Percentiles rank a stretch among this genome's conserved stretches.
Conservation (phyloP, 169 alveolate genomes). For the Plasmodium sp. region DNA sequence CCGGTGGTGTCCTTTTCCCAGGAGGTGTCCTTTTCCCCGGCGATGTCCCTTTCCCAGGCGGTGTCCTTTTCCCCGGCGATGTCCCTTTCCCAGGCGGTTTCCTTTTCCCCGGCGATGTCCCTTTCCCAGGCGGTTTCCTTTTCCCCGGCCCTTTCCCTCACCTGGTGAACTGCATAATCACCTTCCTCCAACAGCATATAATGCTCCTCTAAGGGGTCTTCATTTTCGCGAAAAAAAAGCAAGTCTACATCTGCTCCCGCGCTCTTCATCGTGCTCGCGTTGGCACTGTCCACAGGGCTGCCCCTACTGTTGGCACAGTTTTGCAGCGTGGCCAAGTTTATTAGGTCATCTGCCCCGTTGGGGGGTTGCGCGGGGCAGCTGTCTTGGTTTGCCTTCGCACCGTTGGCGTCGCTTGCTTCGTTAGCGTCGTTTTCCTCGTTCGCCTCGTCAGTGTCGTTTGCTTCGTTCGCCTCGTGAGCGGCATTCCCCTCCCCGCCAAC, state of each 20-base stretch:
- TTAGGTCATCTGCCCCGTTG: constrained; percentile 4
- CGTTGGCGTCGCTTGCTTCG: neutral
- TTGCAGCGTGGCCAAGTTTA: constrained; percentile 1
- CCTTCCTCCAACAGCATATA: neutral
- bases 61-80: neutral
- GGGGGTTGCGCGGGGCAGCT: neutral
- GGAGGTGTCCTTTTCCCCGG: neutral
- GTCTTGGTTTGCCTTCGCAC: neutral
- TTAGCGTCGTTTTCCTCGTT: neutral
- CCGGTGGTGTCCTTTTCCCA: neutral
- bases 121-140: neutral
- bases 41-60: neutral
- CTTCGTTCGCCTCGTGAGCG: neutral
- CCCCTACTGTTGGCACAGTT: constrained; percentile 1
- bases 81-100: neutral
- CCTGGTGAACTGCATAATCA: neutral
- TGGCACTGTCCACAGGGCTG: neutral
- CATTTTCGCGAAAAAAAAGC: constrained; percentile 4
- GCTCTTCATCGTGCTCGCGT: constrained; percentile 1
- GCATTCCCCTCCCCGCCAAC: neutral
- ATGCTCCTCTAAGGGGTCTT: neutral
- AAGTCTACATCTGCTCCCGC: neutral
- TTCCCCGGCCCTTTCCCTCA: neutral
- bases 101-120: neutral
- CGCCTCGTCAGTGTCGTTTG: neutral